Conservation (phyloP, 2,329 filamentous ascomycete species). For the Scolecobasidium constrictum region DNA sequence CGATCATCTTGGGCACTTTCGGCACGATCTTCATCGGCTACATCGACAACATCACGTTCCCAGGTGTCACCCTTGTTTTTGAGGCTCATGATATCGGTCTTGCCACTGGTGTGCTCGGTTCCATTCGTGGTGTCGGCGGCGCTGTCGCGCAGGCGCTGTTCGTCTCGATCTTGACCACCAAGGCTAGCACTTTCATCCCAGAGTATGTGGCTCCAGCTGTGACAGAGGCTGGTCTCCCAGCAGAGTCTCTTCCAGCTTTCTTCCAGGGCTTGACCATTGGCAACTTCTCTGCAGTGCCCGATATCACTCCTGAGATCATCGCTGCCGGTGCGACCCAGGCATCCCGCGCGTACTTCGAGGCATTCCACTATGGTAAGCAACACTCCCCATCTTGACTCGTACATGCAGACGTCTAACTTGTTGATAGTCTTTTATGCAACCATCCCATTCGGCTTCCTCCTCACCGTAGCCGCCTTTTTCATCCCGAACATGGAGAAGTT, state of each 20-base stretch:
- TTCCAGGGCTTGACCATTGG: slow-evolving; percentile 16
- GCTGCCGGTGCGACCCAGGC: slow-evolving; percentile 12
- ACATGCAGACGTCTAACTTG: too few species aligned
- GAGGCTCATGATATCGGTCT: slow-evolving; percentile 38
- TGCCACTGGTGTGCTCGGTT: slow-evolving; percentile 33
- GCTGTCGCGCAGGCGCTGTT: slow-evolving; percentile 26
- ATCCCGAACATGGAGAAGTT: slow-evolving; percentile 18
- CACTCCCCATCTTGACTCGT: too few species aligned
- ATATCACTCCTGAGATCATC: slow-evolving; percentile 16
- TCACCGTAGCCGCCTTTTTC: slow-evolving; percentile 15
- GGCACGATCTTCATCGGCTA: slow-evolving; percentile 25
- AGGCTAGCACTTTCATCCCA: slow-evolving; percentile 18
- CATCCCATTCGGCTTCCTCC: slow-evolving; percentile 17
- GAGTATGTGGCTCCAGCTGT: slow-evolving; percentile 17
- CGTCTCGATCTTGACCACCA: slow-evolving; percentile 22
- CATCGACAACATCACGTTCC: slow-evolving; percentile 31
- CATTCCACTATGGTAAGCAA: slow-evolving; percentile 9
- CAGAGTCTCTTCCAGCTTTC: slow-evolving; percentile 17
- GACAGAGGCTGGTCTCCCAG: slow-evolving; percentile 16
- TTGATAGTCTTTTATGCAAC: slow-evolving; percentile 19
- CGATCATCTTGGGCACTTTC: slow-evolving; percentile 28
- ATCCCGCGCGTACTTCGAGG: slow-evolving; percentile 14
- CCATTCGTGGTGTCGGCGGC: slow-evolving; percentile 32
- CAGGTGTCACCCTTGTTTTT: slow-evolving; percentile 34
- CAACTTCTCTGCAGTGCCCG: slow-evolving; percentile 16